These are phyloP conservation scores for Rhizopogon vinicolor DNA, from an alignment of 768 basidiomycete species.

Conservation along the genomic window DNA sequence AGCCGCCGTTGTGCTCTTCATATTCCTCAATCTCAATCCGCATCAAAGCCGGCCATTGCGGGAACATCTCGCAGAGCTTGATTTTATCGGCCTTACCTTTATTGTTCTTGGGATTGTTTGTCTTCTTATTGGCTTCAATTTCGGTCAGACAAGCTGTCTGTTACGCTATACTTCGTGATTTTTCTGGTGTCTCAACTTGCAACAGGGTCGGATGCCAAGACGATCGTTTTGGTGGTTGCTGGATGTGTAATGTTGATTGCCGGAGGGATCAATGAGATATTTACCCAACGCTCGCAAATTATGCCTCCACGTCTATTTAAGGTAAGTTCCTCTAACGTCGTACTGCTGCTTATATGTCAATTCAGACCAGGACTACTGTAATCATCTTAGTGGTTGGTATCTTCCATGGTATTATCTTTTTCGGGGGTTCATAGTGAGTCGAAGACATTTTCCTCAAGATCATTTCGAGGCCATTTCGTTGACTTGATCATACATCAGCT, in stretches of 20 bases:
- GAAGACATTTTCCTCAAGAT: no score
- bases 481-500: constrained; percentile 23
- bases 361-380: constrained; percentile 67
- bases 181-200: neutral
- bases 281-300: constrained; percentile 63
- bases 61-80: constrained; percentile 62
- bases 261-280: constrained; percentile 53
- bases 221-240: constrained; percentile 58
- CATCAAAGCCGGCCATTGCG: constrained; percentile 52
- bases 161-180: constrained; percentile 2
- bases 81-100: constrained; percentile 62
- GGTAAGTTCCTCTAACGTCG: constrained; percentile 26
- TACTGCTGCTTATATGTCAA: neutral
- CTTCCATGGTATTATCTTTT: constrained; percentile 63
- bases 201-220: constrained; percentile 53
- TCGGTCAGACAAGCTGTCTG: constrained; percentile 63
- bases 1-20: constrained; percentile 56
- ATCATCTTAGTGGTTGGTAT: constrained; percentile 55
- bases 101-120: constrained; percentile 64
- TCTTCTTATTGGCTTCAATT: constrained; percentile 69
- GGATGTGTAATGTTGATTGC: constrained; percentile 50
- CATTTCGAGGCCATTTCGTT: neutral
- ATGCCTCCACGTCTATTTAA: constrained; percentile 73
- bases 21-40: constrained; percentile 79
- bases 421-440: constrained; percentile 34